These are phyloP conservation scores for Pelargonium fulgidum DNA, from an alignment of 441 rosid genomes.

Conservation along the genomic window DNA sequence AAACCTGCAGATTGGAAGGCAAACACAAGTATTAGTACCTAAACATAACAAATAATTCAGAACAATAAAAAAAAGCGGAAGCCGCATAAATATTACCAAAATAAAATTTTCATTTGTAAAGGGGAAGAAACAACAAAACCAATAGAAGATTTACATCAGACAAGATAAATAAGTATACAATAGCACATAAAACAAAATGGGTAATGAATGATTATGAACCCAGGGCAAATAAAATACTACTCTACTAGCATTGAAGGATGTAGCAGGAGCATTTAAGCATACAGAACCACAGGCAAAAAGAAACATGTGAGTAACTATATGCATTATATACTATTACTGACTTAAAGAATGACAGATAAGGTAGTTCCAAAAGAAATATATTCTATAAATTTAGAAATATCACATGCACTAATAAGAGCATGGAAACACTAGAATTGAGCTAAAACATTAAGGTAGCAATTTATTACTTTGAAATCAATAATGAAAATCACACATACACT, in stretches of 20 bases:
- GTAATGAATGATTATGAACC: neutral
- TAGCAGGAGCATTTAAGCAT: neutral
- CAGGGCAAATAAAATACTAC: neutral
- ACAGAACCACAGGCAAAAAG: constrained; percentile 4
- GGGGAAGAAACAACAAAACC: constrained; percentile 1
- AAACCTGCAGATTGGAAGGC: constrained; percentile 52
- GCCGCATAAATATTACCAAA: neutral
- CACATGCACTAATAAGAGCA: neutral
- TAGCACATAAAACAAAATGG: neutral
- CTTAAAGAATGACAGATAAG: neutral
- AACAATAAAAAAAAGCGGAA: constrained; percentile 5
- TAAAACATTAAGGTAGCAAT: neutral
- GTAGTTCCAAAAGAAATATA: neutral
- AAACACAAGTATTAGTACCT: neutral
- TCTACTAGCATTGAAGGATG: neutral
- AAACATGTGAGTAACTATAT: neutral
- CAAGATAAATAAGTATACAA: neutral
- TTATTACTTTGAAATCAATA: neutral
- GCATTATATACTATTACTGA: neutral
- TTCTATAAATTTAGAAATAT: neutral
- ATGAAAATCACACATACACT: constrained; percentile 7
- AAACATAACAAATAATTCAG: neutral
- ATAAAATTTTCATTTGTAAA: neutral
- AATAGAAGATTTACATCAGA: neutral
- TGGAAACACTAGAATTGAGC: neutral